These are phyloP conservation scores for Eimeria acervulina DNA, from an alignment of 169 alveolate genomes.

Conservation along the genomic window DNA sequence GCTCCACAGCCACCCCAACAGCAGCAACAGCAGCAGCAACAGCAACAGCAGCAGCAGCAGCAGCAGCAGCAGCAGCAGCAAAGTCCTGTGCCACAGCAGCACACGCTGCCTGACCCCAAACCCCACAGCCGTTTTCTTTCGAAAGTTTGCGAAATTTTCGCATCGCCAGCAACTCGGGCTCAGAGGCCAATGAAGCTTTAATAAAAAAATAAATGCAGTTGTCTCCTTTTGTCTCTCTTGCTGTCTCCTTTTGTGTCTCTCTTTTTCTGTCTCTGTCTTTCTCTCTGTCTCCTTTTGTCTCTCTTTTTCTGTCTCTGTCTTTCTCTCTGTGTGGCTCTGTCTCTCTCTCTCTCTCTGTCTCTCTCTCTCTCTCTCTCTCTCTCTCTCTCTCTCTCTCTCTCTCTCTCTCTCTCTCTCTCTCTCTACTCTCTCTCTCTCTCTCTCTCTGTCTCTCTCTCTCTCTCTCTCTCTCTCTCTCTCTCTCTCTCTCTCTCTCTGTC, in stretches of 20 bases:
- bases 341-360: not conserved
- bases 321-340: not conserved
- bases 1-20: not conserved
- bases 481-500: not conserved
- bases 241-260: not conserved
- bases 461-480: not conserved
- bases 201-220: not conserved
- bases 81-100: slow-evolving; percentile 17
- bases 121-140: slow-evolving; percentile 66
- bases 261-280: not conserved
- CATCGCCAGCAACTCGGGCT: slow-evolving; percentile 5
- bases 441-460: not conserved
- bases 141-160: slow-evolving; percentile 25
- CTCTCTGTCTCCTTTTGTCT: not conserved
- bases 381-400: not conserved
- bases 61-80: slow-evolving; percentile 38
- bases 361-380: not conserved
- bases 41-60: slow-evolving; percentile 18
- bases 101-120: slow-evolving; percentile 21
- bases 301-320: not conserved
- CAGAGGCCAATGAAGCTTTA: slow-evolving; percentile 31
- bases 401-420: not conserved
- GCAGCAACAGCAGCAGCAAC: slow-evolving; percentile 1
- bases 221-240: no score
- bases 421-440: not conserved